Evolutionary conservation across 2,329 filamentous ascomycete genomes (phyloP), one percentile per base, ranked within the genome.

Genomic region (Colletotrichum tanaceti): DNA sequence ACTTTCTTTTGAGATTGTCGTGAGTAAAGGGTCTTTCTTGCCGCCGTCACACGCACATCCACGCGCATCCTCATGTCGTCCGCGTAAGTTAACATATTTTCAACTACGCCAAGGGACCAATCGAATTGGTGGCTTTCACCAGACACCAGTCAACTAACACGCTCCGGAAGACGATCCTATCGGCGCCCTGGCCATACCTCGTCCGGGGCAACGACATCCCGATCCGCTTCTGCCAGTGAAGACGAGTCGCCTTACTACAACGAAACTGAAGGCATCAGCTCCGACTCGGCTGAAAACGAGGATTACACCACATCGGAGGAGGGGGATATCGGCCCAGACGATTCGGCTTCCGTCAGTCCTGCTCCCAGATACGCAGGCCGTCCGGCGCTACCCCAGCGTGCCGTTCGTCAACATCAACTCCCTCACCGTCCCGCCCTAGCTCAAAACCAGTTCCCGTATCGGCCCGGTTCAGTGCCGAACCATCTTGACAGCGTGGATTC

Each of bases 401-500:
- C 57, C 20, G n/a, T 28, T 9, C 57, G 57, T 49, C 28, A 49
- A 3, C 57, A 59, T 16, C 28, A 24, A 6, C 38, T 57, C 53
- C 53, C 53, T 24, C 57, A 59, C n/a, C 71, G 41, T 58, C 70
- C 35, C 74, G 67, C 35, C 66, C 72, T 4, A 72, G 71, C 44
- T 49, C 71, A 53, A 61, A 70, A 9, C 54, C 70, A 52, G 43
- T 72, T 76, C 70, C 82, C 75, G 71, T 81, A 74, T 74, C 80
- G 78, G 72, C 82, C 72, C 79, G 79, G 82, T 77, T 67, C 79
- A 68, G 78, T 78, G 73, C 85, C 86, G 72, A 82, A 82, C 71
- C 83, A 85, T 72, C 82, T 87, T 63, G 87, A 88, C 82, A 91
- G 86, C 77, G 84, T 87, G 82, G 90, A 91, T 77, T 84, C 83